These are phyloP conservation scores for Micractinium conductrix DNA, from an alignment of 139 green algal species.

Conservation along the genomic window DNA sequence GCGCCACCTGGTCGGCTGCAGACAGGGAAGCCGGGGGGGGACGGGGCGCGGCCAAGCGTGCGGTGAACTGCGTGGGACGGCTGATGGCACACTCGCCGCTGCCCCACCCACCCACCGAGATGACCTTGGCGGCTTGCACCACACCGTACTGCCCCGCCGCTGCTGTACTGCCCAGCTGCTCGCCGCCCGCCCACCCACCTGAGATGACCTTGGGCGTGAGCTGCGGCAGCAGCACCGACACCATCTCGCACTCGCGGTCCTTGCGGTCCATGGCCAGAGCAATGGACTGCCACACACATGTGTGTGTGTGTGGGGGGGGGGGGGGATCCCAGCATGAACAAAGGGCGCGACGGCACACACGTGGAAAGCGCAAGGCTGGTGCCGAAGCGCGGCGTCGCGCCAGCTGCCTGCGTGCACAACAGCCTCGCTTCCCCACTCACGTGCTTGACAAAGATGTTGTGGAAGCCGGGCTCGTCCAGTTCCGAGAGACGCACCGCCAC, in stretches of 20 bases:
- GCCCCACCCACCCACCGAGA: no score
- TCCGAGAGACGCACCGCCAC: constrained; percentile 69
- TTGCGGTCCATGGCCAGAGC: constrained; percentile 83
- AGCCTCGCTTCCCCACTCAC: no score
- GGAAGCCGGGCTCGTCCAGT: constrained; percentile 84
- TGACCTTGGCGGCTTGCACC: no score
- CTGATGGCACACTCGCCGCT: no score
- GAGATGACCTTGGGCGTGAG: constrained; percentile 68
- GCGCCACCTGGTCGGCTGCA: constrained; percentile 49
- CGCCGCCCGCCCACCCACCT: constrained; percentile 14
- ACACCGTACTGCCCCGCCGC: neutral
- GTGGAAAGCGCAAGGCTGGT: neutral
- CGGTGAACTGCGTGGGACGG: no score
- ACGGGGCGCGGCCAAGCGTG: no score
- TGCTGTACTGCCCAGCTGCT: neutral
- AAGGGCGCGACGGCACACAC: neutral
- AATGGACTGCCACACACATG: constrained; percentile 65
- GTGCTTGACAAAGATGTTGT: constrained; percentile 93
- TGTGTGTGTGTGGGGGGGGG: no score
- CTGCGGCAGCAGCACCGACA: constrained; percentile 76
- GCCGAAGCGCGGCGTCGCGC: no score
- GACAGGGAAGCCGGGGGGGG: neutral
- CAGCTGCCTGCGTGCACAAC: no score
- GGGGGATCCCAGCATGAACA: neutral
- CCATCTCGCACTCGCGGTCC: constrained; percentile 86